Evolutionary conservation across 805 yeast genomes (phyloP), one percentile per base, ranked within the genome.

Genomic region (Kodamaea fukazawae): DNA sequence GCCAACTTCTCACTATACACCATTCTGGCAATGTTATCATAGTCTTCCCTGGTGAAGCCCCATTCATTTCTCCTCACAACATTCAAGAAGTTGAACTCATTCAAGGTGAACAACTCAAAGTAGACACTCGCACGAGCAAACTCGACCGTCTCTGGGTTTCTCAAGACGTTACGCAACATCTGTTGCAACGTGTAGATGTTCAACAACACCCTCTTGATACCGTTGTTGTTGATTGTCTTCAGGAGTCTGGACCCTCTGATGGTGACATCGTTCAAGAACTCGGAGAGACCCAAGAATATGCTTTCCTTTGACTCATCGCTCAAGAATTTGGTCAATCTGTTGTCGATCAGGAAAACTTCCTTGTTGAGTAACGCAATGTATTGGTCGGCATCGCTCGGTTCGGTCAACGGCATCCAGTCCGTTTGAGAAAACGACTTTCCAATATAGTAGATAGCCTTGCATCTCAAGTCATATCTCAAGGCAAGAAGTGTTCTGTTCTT

Each of bases 171-270:
- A 43, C 84, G 71, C 41, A 84, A 68, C 74, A 80, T 76, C 55
- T 83, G 90, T 60, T 81, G 88, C 31, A 83, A 59, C 1, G 83
- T 79, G 38, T 78, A 67, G 14, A 84, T 76, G 54, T 83, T 83
- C 48, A 78, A 65, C 43, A 77, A 62, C 44, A 84, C 63, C 47
- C 76, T 73, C 48, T 75, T 73, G 40, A 82, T 67, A 25, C 91
- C 90, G 44, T 73, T 70, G 13, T 62, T 61, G 55, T 81, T 82
- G 50, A 82, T 64, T 34, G 66, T 70, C 14, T 58, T 57, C 7
- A 85, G 65, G 38, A 73, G 59, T 17, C 64, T 63, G 4, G 85
- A 73, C 14, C 79, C 83, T 23, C 57, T 58, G 4, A 84, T 73
- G 34, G 80, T 60, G 20, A 78, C 55, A 40, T 63, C 60, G 51